Conservation (phyloP, 768 basidiomycete genomes). For the Suillus luteus region DNA sequence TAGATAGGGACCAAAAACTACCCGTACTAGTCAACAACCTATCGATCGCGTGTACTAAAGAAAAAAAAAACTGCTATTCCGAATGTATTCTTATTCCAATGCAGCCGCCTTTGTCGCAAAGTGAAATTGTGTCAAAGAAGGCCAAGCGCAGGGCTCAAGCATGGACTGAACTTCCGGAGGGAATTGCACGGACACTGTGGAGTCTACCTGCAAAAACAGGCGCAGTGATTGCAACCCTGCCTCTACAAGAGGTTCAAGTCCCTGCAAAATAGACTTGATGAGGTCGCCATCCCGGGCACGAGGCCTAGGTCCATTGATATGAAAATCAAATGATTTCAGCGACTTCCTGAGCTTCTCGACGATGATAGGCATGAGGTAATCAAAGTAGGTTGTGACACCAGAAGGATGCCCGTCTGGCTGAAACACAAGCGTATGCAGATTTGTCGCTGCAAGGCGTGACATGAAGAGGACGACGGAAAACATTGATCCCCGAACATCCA, state of each 20-base stretch:
- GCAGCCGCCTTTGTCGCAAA: background rate
- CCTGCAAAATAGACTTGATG: slow-evolving; percentile 2
- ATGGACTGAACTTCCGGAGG: slow-evolving; percentile 2
- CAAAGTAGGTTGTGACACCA: background rate
- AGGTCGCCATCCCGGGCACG: background rate
- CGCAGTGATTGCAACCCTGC: slow-evolving; percentile 11
- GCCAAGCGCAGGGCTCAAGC: slow-evolving; percentile 13
- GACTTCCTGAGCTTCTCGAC: slow-evolving; percentile 2
- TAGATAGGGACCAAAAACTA: background rate
- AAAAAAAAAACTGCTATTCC: background rate
- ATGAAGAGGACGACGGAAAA: slow-evolving; percentile 8
- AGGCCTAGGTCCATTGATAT: slow-evolving; percentile 8
- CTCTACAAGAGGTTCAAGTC: slow-evolving; percentile 5
- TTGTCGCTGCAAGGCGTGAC: slow-evolving; percentile 3
- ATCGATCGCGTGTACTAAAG: background rate
- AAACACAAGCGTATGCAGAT: slow-evolving; percentile 6
- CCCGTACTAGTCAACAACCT: background rate
- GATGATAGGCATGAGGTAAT: slow-evolving; percentile 7
- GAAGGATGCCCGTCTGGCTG: slow-evolving; percentile 7
- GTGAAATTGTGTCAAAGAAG: slow-evolving; percentile 10
- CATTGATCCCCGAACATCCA: slow-evolving; percentile 11
- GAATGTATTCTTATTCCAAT: background rate
- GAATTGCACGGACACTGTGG: background rate
- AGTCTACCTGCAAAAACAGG: background rate
- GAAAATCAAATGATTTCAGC: slow-evolving; percentile 11